Conservation (phyloP, 805 yeast genomes). For the Saccharomycopsis sp. region DNA sequence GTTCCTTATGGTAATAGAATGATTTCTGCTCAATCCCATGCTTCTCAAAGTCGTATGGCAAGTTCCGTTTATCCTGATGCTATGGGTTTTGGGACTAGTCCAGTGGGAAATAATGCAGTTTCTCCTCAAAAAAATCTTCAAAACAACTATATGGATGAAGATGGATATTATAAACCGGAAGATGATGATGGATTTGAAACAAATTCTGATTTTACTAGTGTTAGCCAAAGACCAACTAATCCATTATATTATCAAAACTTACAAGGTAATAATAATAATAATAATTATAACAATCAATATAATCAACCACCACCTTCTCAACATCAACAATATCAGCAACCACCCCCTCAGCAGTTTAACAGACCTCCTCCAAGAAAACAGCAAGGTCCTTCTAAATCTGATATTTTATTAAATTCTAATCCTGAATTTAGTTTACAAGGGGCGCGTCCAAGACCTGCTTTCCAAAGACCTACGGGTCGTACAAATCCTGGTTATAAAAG, state of each 20-base stretch:
- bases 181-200: constrained; percentile 25
- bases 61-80: constrained; percentile 12
- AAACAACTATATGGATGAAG: not conserved
- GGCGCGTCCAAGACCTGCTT: constrained; percentile 14
- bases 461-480: constrained; percentile 15
- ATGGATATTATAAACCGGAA: constrained; percentile 1
- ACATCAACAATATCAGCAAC: constrained; percentile 1
- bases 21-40: too few relatives aligned
- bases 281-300: constrained; percentile 16
- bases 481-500: constrained; percentile 29
- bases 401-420: constrained; percentile 34
- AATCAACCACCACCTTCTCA: constrained; percentile 18
- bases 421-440: constrained; percentile 33
- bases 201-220: constrained; percentile 61
- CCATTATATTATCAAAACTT: constrained; percentile 34
- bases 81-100: not conserved
- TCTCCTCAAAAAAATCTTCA: not conserved
- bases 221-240: constrained; percentile 66
- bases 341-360: constrained; percentile 15
- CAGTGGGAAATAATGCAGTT: too few relatives aligned
- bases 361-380: constrained; percentile 20
- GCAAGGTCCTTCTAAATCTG: constrained; percentile 29
- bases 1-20: too few relatives aligned
- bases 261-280: constrained; percentile 8
- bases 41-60: constrained; percentile 8